phyloP scores from a whole-genome alignment of 2,329 filamentous ascomycete species.

The Alternaria gansuensis region DNA sequence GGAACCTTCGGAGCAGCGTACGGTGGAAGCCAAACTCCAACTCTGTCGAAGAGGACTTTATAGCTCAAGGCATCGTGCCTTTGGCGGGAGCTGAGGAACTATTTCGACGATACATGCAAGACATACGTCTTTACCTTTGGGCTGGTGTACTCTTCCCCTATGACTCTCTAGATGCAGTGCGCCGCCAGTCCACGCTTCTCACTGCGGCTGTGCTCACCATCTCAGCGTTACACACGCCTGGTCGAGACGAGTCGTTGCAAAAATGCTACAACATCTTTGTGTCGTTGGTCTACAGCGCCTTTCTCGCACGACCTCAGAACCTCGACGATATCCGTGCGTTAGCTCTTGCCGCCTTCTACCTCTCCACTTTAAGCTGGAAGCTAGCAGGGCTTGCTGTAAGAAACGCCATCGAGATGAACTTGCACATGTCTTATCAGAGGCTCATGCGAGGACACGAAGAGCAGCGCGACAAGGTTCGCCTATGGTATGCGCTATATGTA shows the following conservation, averaged over 20 bases:
- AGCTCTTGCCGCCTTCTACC: slow-evolving; percentile 54
- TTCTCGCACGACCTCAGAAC: slow-evolving; percentile 49
- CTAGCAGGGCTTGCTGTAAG: slow-evolving; percentile 53
- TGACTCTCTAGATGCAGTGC: slow-evolving; percentile 40
- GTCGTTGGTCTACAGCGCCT: slow-evolving; percentile 45
- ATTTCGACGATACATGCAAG: slow-evolving; percentile 43
- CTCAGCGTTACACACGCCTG: slow-evolving; percentile 43
- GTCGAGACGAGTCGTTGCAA: slow-evolving; percentile 40
- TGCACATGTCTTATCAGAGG: slow-evolving; percentile 52
- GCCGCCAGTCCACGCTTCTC: slow-evolving; percentile 45
- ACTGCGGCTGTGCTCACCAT: slow-evolving; percentile 45
- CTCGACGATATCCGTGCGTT: slow-evolving; percentile 53
- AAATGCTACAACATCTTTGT: slow-evolving; percentile 49
- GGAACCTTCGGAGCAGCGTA: slow-evolving; percentile 44
- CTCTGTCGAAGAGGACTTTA: slow-evolving; percentile 46
- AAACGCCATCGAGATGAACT: slow-evolving; percentile 53
- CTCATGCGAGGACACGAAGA: slow-evolving; percentile 47
- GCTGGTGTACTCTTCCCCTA: slow-evolving; percentile 46
- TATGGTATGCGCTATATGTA: slow-evolving; percentile 54
- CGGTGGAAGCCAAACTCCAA: slow-evolving; percentile 37
- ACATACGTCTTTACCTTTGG: slow-evolving; percentile 47
- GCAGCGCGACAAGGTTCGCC: slow-evolving; percentile 48
- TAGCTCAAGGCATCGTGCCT: slow-evolving; percentile 42
- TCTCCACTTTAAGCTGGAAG: slow-evolving; percentile 54
- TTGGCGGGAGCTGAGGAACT: slow-evolving; percentile 42